Evolutionary conservation across 306 rosid species (phyloP), one percentile per base, ranked within the genome.

Genomic region (Quercus wislizeni): DNA sequence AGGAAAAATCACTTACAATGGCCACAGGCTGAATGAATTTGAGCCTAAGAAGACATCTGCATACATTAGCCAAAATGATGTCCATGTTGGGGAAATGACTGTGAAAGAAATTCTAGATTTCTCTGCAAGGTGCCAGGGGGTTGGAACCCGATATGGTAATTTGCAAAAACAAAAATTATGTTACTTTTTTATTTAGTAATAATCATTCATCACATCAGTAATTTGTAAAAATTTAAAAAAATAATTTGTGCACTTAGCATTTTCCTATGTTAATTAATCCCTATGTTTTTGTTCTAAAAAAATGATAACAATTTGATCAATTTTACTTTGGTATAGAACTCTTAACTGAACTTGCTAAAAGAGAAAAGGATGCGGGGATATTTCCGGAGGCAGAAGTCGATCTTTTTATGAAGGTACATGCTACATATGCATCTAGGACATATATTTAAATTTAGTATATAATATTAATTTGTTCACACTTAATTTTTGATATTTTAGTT

Each of bases 71-170:
- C 99, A 95, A 87, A 92, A 92, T 15, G 99, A 95, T 79, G 97
- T 91, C 75, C 99, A 95, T 79, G 83, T 90, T 2, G 97, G 98
- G 75, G 93, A 87, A 80, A 92, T 95, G 99, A 95, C 99, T 0
- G 99, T 95, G 13, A 91, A 91, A 85, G 99, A 95, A 90, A 95
- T 98, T 2, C 83, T 95, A 12, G 98, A 95, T 88, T 95, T 95
- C 88, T 89, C 99, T 8, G 98, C 99, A 17, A 84, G 99, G 69
- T 95, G 99, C 75, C 98, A 85, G 74, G 99, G 99, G 58, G 97
- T 95, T 74, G 99, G 99, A 7, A 88, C 92, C 64, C 79, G 99
- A 86, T 95, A 85, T 70, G 98, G 99, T 95, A 92, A 75, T 79
- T 80, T 67, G 5, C 28, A 58, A 5, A 57, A 41, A 41, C 3